Conservation (phyloP, 306 rosid species). For the Quercus wislizeni region DNA sequence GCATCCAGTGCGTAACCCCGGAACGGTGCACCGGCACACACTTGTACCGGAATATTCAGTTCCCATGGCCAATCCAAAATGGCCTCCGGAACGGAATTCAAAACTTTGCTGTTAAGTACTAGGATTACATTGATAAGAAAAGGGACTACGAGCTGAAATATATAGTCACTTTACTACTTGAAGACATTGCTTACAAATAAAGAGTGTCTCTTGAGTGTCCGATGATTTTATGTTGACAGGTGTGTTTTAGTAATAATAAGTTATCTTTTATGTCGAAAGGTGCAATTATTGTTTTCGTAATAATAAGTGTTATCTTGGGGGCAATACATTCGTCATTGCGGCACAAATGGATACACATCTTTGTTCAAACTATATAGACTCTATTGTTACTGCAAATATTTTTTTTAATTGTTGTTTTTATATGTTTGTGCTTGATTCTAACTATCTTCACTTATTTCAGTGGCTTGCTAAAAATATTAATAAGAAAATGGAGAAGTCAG, state of each 20-base stretch:
- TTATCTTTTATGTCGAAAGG: background rate
- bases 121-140: background rate
- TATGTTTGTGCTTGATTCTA: conserved; percentile 25
- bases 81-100: too few species aligned
- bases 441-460: conserved; percentile 39
- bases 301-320: background rate
- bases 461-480: conserved; percentile 74
- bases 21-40: too few species aligned
- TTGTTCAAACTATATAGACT: background rate
- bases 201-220: too few species aligned
- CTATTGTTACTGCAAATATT: background rate
- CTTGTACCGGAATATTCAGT: too few species aligned
- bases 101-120: background rate
- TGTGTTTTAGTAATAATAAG: too few species aligned
- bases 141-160: background rate
- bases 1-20: too few species aligned
- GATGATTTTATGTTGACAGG: too few species aligned
- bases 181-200: too few species aligned
- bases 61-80: too few species aligned
- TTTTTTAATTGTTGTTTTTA: background rate
- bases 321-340: background rate
- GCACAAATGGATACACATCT: background rate
- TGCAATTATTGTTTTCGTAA: background rate
- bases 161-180: too few species aligned
- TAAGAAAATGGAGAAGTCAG: conserved; percentile 53